Percentiles rank a stretch among this genome's conserved stretches.
These are phyloP conservation scores for Globisporangium spinosum DNA, from an alignment of 352 stramenopile species.

Conservation along the genomic window DNA sequence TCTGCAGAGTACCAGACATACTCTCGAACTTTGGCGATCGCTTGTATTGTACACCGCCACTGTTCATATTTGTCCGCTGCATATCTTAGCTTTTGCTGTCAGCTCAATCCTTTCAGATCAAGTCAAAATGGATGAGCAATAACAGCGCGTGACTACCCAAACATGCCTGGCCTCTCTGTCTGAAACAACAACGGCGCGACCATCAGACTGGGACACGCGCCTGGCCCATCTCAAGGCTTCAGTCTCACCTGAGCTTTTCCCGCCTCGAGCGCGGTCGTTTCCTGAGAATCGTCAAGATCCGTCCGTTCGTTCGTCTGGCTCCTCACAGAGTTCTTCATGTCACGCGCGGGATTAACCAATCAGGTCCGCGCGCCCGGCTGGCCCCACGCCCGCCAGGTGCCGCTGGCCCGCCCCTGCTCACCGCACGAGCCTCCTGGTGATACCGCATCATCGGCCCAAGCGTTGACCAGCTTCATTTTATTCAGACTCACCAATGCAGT, in stretches of 20 bases:
- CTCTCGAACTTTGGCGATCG: neutral
- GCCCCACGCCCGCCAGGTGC: neutral
- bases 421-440: neutral
- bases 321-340: slow-evolving; percentile 4
- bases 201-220: slow-evolving; percentile 9
- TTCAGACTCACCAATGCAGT: neutral
- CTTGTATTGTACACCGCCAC: neutral
- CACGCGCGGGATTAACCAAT: slow-evolving; percentile 14
- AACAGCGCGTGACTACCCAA: neutral
- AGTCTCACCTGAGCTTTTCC: slow-evolving; percentile 5
- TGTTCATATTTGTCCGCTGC: neutral
- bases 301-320: neutral
- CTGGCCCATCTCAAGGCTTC: slow-evolving; percentile 15
- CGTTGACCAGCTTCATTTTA: neutral
- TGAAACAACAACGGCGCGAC: neutral
- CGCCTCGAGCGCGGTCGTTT: neutral
- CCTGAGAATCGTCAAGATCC: neutral
- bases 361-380: neutral
- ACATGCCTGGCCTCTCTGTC: neutral
- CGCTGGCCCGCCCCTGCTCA: slow-evolving; percentile 12
- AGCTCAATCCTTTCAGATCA: neutral
- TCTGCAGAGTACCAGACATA: neutral
- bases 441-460: neutral
- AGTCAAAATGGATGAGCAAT: neutral
- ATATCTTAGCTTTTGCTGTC: neutral